Percentiles rank a stretch among this genome's conserved stretches.
Conservation (phyloP, 2,329 filamentous ascomycete genomes). For the Sclerotiophoma versabilis region DNA sequence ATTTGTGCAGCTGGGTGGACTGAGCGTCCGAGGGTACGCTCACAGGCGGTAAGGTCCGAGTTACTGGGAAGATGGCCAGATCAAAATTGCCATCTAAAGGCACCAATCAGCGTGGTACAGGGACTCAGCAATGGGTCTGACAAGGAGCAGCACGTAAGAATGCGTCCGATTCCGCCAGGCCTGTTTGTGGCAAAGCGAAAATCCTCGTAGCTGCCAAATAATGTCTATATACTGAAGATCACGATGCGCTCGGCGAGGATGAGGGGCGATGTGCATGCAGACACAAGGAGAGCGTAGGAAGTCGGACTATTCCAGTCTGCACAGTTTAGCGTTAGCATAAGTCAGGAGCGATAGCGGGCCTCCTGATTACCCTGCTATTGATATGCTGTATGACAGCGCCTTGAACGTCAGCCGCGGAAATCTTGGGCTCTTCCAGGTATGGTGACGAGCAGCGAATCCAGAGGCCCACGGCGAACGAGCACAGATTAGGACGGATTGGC, state of each 20-base stretch:
- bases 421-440: neutral
- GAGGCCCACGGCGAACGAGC: conserved; percentile 12
- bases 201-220: conserved; percentile 10
- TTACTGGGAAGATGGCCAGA: conserved; percentile 18
- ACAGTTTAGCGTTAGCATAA: neutral
- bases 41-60: conserved; percentile 13
- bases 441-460: conserved; percentile 2
- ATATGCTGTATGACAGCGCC: neutral
- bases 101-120: conserved; percentile 15
- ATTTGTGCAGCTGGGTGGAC: conserved; percentile 29
- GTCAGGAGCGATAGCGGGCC: neutral
- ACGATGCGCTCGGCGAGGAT: conserved; percentile 8
- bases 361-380: neutral
- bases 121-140: conserved; percentile 7
- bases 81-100: conserved; percentile 11
- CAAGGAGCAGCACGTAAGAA: conserved; percentile 11
- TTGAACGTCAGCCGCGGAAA: neutral
- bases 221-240: conserved; percentile 14
- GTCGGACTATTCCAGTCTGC: neutral
- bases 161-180: conserved; percentile 3
- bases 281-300: neutral
- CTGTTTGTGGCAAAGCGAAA: conserved; percentile 7
- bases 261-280: conserved; percentile 11
- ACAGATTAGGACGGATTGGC: conserved; percentile 8
- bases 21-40: conserved; percentile 25